Evolutionary conservation across 345 rosid species (phyloP), one percentile per base, ranked within the genome.

Genomic region (Arabis alpina): DNA sequence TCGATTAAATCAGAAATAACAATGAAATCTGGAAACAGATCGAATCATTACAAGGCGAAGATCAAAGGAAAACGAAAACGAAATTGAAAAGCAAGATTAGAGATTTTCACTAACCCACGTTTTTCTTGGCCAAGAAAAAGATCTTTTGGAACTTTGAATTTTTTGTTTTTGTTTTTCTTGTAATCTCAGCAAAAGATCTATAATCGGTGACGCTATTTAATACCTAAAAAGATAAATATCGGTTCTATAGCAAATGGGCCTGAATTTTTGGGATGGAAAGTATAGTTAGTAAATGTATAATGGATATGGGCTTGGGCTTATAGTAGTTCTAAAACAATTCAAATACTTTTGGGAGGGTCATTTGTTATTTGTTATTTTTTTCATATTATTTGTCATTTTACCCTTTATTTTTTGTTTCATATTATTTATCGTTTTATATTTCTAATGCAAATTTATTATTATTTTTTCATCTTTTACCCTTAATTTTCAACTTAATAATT

Each of bases 71-170:
- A 58, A 32, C 61, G 3, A 32, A 61, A 15, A 70, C 15, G 70
- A 64, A 48, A 49, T 65, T 13, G 48, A 12, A 30, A 3, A 65
- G 40, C 8, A 19, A 34, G 50, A 43, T 74, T 74, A 43, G 63
- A 52, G 56, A 67, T 66, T 74, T 19, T 59, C 73, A 74, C 78
- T 68, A 66, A 74, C 78, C 68, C 42, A 67, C 49, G 43, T 60
- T 53, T 55, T 66, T 7, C 44, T 74, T 59, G 66, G 55, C 37
- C 27, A 60, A 41, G 55, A 27, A 16, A 66, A 64, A 53, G 45
- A 6, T 64, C 57, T 65, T 64, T 28, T 19, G 72, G 53, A 74
- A 56, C 72, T 59, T 36, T 74, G 54, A 66, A 74, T n/a, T 30
- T 55, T 30, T 16, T 55, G 1, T 8, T 34, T 34, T 34, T 6